These are phyloP conservation scores for Melaleuca quinquenervia DNA, from an alignment of 345 rosid genomes.

Conservation along the genomic window DNA sequence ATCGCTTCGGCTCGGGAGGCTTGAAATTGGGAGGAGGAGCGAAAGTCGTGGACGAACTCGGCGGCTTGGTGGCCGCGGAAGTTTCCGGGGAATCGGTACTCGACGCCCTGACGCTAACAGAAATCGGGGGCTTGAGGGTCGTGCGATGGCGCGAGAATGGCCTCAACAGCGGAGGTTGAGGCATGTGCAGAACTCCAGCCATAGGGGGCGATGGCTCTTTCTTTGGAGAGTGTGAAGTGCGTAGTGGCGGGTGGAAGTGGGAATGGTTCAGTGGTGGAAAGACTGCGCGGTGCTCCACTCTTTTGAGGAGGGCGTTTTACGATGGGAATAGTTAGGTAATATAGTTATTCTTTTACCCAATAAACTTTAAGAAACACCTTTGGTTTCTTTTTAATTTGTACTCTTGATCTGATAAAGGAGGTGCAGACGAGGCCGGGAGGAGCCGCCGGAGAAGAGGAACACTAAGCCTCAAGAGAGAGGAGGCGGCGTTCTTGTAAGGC, in stretches of 20 bases:
- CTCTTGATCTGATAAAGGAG: neutral
- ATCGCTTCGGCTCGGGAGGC: slow-evolving; percentile 70
- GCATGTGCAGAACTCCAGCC: slow-evolving; percentile 51
- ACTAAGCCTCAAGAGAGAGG: too few species aligned
- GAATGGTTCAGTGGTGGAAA: neutral
- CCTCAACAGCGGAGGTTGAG: slow-evolving; percentile 21
- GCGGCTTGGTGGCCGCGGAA: slow-evolving; percentile 17
- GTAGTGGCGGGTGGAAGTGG: neutral
- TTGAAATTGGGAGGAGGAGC: slow-evolving; percentile 49
- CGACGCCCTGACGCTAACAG: slow-evolving; percentile 18
- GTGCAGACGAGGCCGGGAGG: neutral
- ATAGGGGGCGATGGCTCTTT: slow-evolving; percentile 6
- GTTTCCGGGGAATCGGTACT: slow-evolving; percentile 28
- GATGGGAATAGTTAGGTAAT: neutral
- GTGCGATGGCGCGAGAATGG: slow-evolving; percentile 11
- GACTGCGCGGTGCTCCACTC: neutral
- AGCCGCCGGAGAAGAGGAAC: fast-evolving
- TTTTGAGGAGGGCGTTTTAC: neutral
- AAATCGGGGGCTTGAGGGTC: slow-evolving; percentile 9
- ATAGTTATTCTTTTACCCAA: neutral
- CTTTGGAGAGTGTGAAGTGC: neutral
- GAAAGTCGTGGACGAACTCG: slow-evolving; percentile 11
- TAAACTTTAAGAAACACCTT: neutral
- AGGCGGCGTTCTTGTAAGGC: fast-evolving
- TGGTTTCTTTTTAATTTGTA: neutral